These are phyloP conservation scores for Erigeron philadelphicus DNA, from an alignment of 140 eudicot species.

Conservation along the genomic window DNA sequence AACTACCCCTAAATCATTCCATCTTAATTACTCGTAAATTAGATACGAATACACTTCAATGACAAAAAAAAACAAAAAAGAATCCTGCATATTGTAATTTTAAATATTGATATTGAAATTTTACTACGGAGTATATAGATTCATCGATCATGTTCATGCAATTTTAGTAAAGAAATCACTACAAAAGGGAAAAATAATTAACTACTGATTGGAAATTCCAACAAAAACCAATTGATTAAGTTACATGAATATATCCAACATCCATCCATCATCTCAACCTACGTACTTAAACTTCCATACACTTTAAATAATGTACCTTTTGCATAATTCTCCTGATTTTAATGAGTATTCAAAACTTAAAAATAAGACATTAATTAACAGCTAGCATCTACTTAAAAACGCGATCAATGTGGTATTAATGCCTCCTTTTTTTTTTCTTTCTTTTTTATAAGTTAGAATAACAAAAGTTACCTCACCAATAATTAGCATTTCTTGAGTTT, in stretches of 20 bases:
- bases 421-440: neutral
- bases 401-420: slow-evolving; percentile 21
- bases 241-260: slow-evolving; percentile 23
- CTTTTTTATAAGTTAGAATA: slow-evolving; percentile 25
- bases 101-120: too few species aligned
- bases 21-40: neutral
- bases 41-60: too few species aligned
- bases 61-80: too few species aligned
- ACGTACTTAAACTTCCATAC: slow-evolving; percentile 25
- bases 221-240: slow-evolving; percentile 18
- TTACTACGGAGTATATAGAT: too few species aligned
- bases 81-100: too few species aligned
- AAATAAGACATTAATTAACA: slow-evolving; percentile 21
- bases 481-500: slow-evolving; percentile 8
- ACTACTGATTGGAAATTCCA: slow-evolving; percentile 13
- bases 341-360: slow-evolving; percentile 31
- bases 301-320: slow-evolving; percentile 21
- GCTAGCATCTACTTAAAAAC: slow-evolving; percentile 15
- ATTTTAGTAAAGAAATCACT: neutral
- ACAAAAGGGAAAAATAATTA: neutral
- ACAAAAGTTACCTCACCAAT: slow-evolving; percentile 19
- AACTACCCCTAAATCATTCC: neutral
- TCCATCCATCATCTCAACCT: slow-evolving; percentile 25
- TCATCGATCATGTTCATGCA: neutral
- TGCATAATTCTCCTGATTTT: slow-evolving; percentile 20